Conservation (phyloP, 2,329 filamentous ascomycete species). For the Emericellopsis atlantica region DNA sequence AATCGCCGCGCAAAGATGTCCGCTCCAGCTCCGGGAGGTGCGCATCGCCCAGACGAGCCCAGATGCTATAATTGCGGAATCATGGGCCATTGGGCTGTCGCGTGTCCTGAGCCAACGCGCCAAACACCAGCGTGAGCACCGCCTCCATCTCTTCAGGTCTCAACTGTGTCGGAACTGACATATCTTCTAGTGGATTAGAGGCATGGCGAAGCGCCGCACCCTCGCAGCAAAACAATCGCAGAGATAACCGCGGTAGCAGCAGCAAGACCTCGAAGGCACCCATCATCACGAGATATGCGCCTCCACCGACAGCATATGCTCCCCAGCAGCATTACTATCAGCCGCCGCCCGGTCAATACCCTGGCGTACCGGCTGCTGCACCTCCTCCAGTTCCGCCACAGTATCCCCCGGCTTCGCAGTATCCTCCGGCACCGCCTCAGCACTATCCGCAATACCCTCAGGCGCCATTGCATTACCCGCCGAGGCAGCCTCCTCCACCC, state of each 20-base stretch:
- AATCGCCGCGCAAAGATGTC: background rate
- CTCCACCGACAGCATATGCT: constrained; percentile 1
- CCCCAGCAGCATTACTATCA: background rate
- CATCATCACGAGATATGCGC: constrained; percentile 12
- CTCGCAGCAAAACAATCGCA: constrained; percentile 2
- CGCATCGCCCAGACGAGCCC: constrained; percentile 1
- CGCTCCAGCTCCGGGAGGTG: background rate
- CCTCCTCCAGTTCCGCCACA: background rate
- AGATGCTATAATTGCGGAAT: constrained; percentile 31
- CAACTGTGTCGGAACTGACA: background rate
- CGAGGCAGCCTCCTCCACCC: constrained; percentile 1
- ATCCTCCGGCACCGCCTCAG: no score
- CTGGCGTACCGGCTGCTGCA: background rate
- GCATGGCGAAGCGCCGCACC: constrained; percentile 2
- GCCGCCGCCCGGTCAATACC: no score
- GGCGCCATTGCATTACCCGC: no score
- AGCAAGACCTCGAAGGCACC: constrained; percentile 13
- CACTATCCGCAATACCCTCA: no score
- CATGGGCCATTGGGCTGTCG: constrained; percentile 25
- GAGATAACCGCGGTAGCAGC: background rate
- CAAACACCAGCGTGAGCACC: constrained; percentile 24
- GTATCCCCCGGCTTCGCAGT: no score
- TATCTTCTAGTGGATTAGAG: background rate
- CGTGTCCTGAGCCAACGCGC: constrained; percentile 26
- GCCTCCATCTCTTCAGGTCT: background rate